Percentiles rank a stretch among this genome's conserved stretches.
phyloP scores from a whole-genome alignment of 1,284 basidiomycete genomes.

The Puccinia polysora region DNA sequence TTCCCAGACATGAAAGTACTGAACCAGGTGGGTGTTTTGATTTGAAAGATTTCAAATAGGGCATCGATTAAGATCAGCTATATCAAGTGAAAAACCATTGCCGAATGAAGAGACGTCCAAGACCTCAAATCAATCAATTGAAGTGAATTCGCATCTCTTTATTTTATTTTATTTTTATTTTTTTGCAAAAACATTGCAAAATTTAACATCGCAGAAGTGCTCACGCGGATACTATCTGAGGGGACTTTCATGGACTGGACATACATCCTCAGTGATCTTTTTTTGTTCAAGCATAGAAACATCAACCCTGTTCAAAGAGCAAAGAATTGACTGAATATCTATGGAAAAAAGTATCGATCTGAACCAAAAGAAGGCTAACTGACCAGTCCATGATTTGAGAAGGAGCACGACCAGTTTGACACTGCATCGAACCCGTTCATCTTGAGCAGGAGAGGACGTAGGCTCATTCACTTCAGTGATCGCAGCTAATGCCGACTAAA shows the following conservation, averaged over 20 bases:
- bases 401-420: constrained; percentile 74
- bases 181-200: too few species aligned
- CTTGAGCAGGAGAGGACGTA: constrained; percentile 62
- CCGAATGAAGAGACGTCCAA: too few species aligned
- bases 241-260: constrained; percentile 83
- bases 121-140: too few species aligned
- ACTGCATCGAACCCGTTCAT: constrained; percentile 69
- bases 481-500: constrained; percentile 72
- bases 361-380: constrained; percentile 48
- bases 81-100: constrained; percentile 3
- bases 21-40: constrained; percentile 82
- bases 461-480: constrained; percentile 88
- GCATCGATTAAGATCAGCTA: constrained; percentile 88
- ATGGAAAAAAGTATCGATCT: not conserved
- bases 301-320: constrained; percentile 64
- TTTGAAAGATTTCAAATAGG: constrained; percentile 88
- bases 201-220: constrained; percentile 47
- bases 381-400: constrained; percentile 88
- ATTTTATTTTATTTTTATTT: too few species aligned
- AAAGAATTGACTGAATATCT: not conserved
- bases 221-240: constrained; percentile 73
- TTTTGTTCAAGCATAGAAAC: constrained; percentile 87
- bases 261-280: constrained; percentile 75
- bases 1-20: constrained; percentile 81
- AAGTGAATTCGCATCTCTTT: too few species aligned